Conservation (phyloP, 2,329 filamentous ascomycete genomes). For the Chaetomiaceae sp. region DNA sequence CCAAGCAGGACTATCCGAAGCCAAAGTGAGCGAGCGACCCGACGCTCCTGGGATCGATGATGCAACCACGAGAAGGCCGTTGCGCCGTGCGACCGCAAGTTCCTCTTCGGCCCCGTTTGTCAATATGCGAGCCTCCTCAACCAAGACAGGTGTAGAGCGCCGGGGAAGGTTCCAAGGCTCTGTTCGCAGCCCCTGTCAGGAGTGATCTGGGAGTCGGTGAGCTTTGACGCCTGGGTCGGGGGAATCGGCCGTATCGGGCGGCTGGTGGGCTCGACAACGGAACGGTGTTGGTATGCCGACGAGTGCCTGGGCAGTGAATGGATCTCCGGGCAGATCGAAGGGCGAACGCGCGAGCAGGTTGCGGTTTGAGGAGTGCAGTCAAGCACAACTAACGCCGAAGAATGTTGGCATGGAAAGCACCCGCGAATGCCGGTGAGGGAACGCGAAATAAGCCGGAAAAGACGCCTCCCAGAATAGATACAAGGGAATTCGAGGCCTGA, state of each 20-base stretch:
- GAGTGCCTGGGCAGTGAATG: background rate
- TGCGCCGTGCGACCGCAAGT: background rate
- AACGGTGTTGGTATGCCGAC: background rate
- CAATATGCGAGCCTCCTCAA: background rate
- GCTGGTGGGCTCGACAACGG: background rate
- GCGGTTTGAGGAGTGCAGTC: slow-evolving; percentile 11
- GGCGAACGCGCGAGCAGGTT: background rate
- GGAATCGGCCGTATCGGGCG: background rate
- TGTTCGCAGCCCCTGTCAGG: background rate
- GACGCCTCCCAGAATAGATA: background rate
- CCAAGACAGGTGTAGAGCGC: background rate
- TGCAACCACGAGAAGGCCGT: background rate
- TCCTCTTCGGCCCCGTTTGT: background rate
- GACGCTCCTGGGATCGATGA: background rate
- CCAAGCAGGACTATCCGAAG: no score
- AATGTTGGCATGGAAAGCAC: slow-evolving; percentile 8
- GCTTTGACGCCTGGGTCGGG: background rate
- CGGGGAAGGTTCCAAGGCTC: background rate
- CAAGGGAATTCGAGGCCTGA: background rate
- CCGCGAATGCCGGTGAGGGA: background rate
- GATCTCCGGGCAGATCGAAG: background rate
- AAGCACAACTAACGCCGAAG: slow-evolving; percentile 8
- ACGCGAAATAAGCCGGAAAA: slow-evolving; percentile 5
- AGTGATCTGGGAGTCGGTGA: background rate
- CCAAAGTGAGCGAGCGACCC: background rate